A percentile compares a stretch with the other conserved stretches of the same genome.
phyloP scores from a whole-genome alignment of 305 asterid genomes.

The Fraxinus latifolia region DNA sequence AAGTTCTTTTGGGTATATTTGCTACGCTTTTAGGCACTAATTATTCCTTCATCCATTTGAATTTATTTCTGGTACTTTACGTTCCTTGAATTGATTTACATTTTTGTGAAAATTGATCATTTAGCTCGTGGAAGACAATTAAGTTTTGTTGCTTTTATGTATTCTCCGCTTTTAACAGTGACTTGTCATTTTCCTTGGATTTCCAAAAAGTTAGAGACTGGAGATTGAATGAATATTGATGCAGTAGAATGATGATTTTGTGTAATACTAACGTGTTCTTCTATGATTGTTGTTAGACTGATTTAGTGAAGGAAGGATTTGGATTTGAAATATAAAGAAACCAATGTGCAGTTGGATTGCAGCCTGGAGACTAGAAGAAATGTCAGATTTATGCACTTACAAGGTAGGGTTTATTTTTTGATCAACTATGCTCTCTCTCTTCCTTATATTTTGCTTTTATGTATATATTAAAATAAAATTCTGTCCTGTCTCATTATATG shows the following conservation, averaged over 20 bases:
- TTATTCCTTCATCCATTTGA: background rate
- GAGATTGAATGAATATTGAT: background rate
- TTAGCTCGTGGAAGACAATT: background rate
- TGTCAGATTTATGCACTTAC: slow-evolving; percentile 52
- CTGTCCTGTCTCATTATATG: background rate
- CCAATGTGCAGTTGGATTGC: slow-evolving; percentile 36
- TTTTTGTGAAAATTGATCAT: background rate
- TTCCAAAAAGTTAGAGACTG: background rate
- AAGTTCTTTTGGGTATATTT: background rate
- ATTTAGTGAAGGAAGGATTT: slow-evolving; percentile 38
- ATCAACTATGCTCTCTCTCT: background rate
- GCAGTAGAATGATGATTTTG: background rate
- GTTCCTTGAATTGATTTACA: background rate
- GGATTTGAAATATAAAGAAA: slow-evolving; percentile 38
- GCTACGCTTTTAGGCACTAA: background rate
- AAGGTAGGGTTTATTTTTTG: slow-evolving; percentile 37
- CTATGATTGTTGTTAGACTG: slow-evolving; percentile 29
- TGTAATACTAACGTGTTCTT: slow-evolving; percentile 26
- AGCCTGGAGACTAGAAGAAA: slow-evolving; percentile 47
- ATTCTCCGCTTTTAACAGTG: background rate
- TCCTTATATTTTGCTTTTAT: background rate
- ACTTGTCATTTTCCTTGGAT: background rate
- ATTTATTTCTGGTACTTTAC: background rate
- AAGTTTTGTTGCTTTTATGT: background rate
- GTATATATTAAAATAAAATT: background rate